These are phyloP conservation scores for Biancaea sappan DNA, from an alignment of 306 rosid species.

Conservation along the genomic window DNA sequence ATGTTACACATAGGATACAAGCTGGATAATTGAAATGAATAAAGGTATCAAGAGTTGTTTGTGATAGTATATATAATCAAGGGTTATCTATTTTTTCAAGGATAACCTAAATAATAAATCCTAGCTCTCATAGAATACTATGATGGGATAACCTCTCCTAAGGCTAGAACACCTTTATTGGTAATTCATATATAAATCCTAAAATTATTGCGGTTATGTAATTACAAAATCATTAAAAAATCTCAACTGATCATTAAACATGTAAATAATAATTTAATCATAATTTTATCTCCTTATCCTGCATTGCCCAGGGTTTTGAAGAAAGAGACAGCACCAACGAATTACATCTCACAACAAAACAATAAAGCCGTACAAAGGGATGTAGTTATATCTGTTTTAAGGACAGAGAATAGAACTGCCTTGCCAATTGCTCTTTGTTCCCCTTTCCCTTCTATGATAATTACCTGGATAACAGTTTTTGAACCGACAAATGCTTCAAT, in stretches of 20 bases:
- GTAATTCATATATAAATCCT: not conserved
- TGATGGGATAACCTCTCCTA: not conserved
- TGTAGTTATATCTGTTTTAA: not conserved
- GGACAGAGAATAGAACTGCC: not conserved
- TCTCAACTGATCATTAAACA: not conserved
- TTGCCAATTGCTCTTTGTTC: slow-evolving; percentile 9
- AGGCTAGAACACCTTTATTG: not conserved
- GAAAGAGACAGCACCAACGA: slow-evolving; percentile 4
- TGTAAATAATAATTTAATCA: not conserved
- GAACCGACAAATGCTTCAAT: slow-evolving; percentile 96
- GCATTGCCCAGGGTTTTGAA: not conserved
- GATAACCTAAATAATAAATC: not conserved
- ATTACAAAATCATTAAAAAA: not conserved
- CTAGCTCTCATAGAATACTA: not conserved
- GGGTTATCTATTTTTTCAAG: not conserved
- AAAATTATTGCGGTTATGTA: not conserved
- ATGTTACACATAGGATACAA: no score
- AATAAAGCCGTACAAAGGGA: not conserved
- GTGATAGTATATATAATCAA: not conserved
- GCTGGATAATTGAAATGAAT: no score
- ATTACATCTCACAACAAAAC: slow-evolving; percentile 1
- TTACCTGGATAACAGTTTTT: slow-evolving; percentile 98
- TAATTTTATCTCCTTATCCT: not conserved
- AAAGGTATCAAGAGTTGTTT: no score
- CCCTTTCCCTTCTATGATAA: slow-evolving; percentile 10